phyloP scores from a whole-genome alignment of 1,284 basidiomycete species.

The Chiua sp. region DNA sequence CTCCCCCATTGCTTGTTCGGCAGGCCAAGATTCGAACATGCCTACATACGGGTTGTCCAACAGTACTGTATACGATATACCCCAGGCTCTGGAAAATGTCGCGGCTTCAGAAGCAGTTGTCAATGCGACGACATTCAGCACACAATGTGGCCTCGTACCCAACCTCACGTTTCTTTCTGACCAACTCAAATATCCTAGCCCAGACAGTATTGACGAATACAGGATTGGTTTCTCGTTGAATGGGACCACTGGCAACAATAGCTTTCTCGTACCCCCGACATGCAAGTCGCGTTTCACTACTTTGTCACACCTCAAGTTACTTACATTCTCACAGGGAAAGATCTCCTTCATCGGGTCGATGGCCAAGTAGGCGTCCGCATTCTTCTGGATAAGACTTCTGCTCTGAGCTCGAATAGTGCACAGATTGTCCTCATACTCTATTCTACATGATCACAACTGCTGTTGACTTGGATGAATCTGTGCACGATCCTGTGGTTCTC shows the following conservation, averaged over 20 bases:
- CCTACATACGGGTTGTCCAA: constrained; percentile 1
- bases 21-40: background rate
- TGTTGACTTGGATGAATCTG: background rate
- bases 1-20: background rate
- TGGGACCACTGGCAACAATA: background rate
- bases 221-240: background rate
- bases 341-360: background rate
- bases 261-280: background rate
- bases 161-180: background rate
- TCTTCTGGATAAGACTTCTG: background rate
- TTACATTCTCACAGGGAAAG: background rate
- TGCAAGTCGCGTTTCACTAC: background rate
- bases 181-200: background rate
- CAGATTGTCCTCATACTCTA: background rate
- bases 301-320: background rate
- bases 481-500: background rate
- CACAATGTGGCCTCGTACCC: constrained; percentile 7
- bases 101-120: constrained; percentile 5
- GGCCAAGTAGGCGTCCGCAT: background rate
- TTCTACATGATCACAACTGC: background rate
- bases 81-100: background rate
- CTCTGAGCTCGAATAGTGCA: background rate
- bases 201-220: background rate
- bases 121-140: constrained; percentile 13
- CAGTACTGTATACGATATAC: constrained; percentile 6